Conservation (phyloP, 2,329 filamentous ascomycete genomes). For the Pseudonectria buxi region DNA sequence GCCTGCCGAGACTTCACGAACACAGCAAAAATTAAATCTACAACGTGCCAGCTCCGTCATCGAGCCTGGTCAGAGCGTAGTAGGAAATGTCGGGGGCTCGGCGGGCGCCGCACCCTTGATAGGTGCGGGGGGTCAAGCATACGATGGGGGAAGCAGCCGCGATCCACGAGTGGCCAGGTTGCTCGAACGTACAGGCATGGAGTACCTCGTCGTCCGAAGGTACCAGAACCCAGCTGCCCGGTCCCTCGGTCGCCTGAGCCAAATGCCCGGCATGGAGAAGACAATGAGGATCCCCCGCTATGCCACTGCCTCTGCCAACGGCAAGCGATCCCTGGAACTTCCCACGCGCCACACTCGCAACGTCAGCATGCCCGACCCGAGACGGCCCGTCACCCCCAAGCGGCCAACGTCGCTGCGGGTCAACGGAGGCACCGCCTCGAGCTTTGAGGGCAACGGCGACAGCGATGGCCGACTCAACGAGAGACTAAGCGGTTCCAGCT, state of each 20-base stretch:
- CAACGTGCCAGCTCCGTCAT: conserved; percentile 67
- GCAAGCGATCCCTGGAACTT: conserved; percentile 27
- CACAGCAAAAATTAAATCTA: conserved; percentile 69
- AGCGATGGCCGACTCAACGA: conserved; percentile 36
- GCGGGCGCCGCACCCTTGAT: conserved; percentile 41
- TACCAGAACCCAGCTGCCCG: conserved; percentile 65
- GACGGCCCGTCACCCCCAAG: conserved; percentile 24
- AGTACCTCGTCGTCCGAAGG: conserved; percentile 67
- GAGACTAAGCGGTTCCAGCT: conserved; percentile 43
- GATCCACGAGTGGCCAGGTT: conserved; percentile 60
- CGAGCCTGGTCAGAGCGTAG: conserved; percentile 49
- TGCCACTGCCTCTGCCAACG: conserved; percentile 31
- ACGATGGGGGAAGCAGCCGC: conserved; percentile 42
- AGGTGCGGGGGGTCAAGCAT: conserved; percentile 47
- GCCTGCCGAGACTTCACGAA: conserved; percentile 54
- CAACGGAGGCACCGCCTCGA: conserved; percentile 36
- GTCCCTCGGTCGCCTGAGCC: conserved; percentile 42
- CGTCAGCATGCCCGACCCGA: conserved; percentile 30
- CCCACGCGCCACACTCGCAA: conserved; percentile 31
- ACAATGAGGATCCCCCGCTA: conserved; percentile 41
- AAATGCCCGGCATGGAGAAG: conserved; percentile 46
- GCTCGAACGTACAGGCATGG: conserved; percentile 63
- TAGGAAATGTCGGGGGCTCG: conserved; percentile 27
- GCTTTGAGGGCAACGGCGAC: conserved; percentile 35
- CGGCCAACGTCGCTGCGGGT: conserved; percentile 31